Conservation (phyloP, 129 eudicot genomes). For the Cynara cardunculus region DNA sequence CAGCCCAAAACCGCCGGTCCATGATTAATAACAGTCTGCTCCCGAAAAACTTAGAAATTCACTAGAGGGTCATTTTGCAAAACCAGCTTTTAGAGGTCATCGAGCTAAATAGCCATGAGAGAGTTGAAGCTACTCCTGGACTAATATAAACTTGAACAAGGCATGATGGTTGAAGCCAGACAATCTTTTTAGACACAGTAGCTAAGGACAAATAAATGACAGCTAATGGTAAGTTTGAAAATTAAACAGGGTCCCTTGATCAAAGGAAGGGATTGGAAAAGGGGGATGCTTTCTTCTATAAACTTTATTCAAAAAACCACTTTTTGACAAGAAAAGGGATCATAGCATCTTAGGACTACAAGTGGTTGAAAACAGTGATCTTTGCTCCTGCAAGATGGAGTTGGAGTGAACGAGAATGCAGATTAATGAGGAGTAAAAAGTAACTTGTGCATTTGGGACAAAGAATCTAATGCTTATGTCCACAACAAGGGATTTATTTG, state of each 20-base stretch:
- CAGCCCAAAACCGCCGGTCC: no score
- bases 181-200: slow-evolving; percentile 21
- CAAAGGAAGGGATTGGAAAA: slow-evolving; percentile 27
- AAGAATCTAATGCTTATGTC: slow-evolving; percentile 43
- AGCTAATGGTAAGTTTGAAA: slow-evolving; percentile 38
- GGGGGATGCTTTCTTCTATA: slow-evolving; percentile 35
- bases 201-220: slow-evolving; percentile 30
- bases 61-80: no score
- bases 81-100: no score
- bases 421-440: slow-evolving; percentile 26
- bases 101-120: neutral
- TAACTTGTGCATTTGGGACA: slow-evolving; percentile 28
- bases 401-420: slow-evolving; percentile 39
- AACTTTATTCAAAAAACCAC: slow-evolving; percentile 30
- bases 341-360: slow-evolving; percentile 32
- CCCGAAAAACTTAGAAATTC: no score
- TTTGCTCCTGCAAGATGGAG: slow-evolving; percentile 26
- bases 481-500: slow-evolving; percentile 24
- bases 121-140: slow-evolving; percentile 2
- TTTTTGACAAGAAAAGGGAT: slow-evolving; percentile 35
- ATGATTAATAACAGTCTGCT: no score
- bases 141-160: slow-evolving; percentile 6
- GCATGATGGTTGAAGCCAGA: neutral
- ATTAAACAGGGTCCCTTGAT: slow-evolving; percentile 33
- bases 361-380: slow-evolving; percentile 33